phyloP scores from a whole-genome alignment of 2,329 filamentous ascomycete genomes.

The Whalleya microplaca region DNA sequence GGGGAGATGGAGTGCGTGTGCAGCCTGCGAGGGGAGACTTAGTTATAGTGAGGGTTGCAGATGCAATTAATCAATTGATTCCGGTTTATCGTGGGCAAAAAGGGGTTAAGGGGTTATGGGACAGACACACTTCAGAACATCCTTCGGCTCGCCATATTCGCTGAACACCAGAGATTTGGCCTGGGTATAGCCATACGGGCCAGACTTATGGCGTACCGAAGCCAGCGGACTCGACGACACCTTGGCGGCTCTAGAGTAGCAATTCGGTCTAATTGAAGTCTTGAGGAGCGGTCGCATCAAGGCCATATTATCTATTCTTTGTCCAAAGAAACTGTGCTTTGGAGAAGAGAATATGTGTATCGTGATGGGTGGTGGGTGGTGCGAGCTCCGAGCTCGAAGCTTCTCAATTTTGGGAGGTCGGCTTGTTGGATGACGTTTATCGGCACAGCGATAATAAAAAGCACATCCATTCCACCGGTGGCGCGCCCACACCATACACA shows the following conservation, averaged over 20 bases:
- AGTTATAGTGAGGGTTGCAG: no score
- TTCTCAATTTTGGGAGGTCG: neutral
- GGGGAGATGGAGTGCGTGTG: slow-evolving; percentile 80
- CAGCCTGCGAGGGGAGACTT: slow-evolving; percentile 48
- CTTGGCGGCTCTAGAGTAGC: neutral
- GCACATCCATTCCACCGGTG: neutral
- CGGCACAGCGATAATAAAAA: neutral
- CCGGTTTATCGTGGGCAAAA: neutral
- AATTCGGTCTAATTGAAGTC: slow-evolving; percentile 15
- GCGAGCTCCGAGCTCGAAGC: neutral
- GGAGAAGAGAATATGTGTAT: no score
- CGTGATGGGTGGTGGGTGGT: slow-evolving; percentile 5
- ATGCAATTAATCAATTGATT: neutral
- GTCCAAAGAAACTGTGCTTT: no score
- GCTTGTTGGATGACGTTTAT: neutral
- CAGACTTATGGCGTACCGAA: slow-evolving; percentile 55
- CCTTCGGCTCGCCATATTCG: slow-evolving; percentile 73
- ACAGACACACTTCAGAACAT: slow-evolving; percentile 66
- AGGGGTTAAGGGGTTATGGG: no score
- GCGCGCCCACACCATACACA: no score
- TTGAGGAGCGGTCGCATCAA: slow-evolving; percentile 16
- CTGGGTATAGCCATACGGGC: slow-evolving; percentile 80
- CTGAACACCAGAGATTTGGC: slow-evolving; percentile 80
- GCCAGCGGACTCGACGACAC: slow-evolving; percentile 19
- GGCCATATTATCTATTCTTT: slow-evolving; percentile 22